Evolutionary conservation across 2,329 filamentous ascomycete genomes (phyloP).

Genomic region (Aureobasidium leucospermi): DNA sequence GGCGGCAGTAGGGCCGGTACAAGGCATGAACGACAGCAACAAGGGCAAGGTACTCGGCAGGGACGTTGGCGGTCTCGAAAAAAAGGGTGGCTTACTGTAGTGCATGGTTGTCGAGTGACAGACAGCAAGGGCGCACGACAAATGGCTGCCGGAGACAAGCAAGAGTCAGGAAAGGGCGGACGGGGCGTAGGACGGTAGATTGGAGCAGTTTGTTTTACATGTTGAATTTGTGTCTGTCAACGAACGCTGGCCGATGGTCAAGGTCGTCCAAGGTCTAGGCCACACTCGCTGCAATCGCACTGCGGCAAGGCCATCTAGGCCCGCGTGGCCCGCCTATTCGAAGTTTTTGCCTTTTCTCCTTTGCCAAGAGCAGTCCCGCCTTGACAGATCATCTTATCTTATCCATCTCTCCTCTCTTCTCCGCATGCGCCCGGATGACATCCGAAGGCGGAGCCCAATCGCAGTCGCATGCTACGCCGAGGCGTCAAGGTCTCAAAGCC

Average conservation of each 20-base stretch:
- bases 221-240: constrained; percentile 3
- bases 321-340: no score
- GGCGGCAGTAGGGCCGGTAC: neutral
- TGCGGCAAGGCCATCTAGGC: neutral
- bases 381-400: neutral
- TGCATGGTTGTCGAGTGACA: constrained; percentile 15
- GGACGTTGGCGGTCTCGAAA: neutral
- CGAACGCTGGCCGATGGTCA: neutral
- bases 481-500: neutral
- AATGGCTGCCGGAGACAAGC: neutral
- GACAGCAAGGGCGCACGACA: neutral
- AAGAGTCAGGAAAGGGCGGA: constrained; percentile 1
- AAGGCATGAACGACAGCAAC: no score
- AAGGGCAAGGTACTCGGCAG: neutral
- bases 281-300: neutral
- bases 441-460: neutral
- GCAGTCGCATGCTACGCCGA: neutral
- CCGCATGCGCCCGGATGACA: neutral
- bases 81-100: constrained; percentile 18
- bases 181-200: neutral
- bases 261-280: neutral
- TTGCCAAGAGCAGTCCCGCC: neutral
- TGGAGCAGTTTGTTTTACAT: constrained; percentile 1
- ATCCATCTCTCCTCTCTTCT: neutral
- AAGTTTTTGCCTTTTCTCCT: neutral